Evolutionary conservation across 1,139 yeast genomes (phyloP), one percentile per base, ranked within the genome.

Genomic region (Candida sp.): DNA sequence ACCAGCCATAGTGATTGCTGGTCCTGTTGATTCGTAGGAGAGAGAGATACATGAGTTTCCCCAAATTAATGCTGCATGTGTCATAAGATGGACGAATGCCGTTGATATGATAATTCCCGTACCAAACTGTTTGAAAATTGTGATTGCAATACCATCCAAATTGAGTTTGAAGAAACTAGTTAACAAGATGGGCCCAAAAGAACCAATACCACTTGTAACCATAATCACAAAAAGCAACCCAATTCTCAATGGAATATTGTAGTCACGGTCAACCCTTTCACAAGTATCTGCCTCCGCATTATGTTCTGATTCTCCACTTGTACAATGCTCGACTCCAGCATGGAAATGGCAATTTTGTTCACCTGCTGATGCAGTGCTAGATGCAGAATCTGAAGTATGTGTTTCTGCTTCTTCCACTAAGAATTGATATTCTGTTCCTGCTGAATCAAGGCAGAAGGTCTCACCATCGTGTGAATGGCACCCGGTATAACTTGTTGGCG

Each of bases 91-190:
- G 44, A 90, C 83, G 55, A 88, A 85, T 0, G 96, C 90, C 1
- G 97, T 90, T 1, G 97, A 93, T 5, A 89, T 74, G 57, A 90
- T 90, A 42, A 90, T 97, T 41, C 97, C 97, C 1, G 96, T 84
- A 48, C 97, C 97, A 60, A 90, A 89, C 67, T 79, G 87, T 57
- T 86, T 87, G 43, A 32, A n/a, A 7, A 51, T 37, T 4, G 43
- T 45, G 30, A 51, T 33, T n/a, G 52, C 23, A n/a, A 50, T 39
- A 1, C 61, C 61, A 41, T 55, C 64, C 19, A 47, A 58, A 32
- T 49, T 53, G 39, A 43, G 58, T 44, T 53, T 54, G 43, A 60
- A 49, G 33, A 63, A 43, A 21, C 50, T 45, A 4, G 49, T 49
- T 7, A 55, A 40, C 27, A 56, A 23, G 25, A 61, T 40, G 1